Conservation (phyloP, 495 filamentous ascomycete genomes). For the Lasiosphaeria ovina region DNA sequence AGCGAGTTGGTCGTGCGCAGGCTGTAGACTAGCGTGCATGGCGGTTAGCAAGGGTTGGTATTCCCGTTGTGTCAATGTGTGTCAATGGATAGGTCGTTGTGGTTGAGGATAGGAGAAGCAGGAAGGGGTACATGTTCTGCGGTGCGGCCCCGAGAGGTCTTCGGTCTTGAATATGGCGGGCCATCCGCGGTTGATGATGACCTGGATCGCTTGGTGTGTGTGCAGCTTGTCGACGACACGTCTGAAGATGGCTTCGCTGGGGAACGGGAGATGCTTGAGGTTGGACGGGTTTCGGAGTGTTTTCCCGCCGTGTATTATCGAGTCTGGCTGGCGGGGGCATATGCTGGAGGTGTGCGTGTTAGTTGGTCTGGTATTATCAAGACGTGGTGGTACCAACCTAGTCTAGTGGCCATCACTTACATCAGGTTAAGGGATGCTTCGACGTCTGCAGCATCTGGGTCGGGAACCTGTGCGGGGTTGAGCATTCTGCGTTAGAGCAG, state of each 20-base stretch:
- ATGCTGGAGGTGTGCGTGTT: neutral
- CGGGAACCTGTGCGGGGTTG: neutral
- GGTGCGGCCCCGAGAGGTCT: constrained; percentile 42
- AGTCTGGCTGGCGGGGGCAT: constrained; percentile 3
- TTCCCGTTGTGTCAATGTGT: neutral
- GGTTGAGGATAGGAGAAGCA: too few species aligned
- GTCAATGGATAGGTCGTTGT: neutral
- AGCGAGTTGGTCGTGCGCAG: constrained; percentile 10
- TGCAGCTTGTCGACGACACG: constrained; percentile 8
- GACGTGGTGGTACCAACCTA: too few species aligned
- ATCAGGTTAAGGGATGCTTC: neutral
- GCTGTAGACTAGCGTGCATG: constrained; percentile 1
- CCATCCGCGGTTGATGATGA: constrained; percentile 14
- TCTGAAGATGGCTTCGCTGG: neutral
- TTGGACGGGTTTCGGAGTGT: neutral
- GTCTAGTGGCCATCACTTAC: neutral
- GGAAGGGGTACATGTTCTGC: constrained; percentile 37
- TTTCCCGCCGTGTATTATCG: neutral
- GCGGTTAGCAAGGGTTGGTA: neutral
- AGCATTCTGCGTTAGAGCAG: neutral
- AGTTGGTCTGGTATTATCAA: neutral
- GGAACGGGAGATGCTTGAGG: constrained; percentile 1
- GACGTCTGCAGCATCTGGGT: neutral
- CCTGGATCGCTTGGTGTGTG: constrained; percentile 5
- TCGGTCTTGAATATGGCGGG: constrained; percentile 13